Base-by-base conservation (phyloP, 2,329 filamentous ascomycete species). In the Graphilbum fragrans region DNA sequence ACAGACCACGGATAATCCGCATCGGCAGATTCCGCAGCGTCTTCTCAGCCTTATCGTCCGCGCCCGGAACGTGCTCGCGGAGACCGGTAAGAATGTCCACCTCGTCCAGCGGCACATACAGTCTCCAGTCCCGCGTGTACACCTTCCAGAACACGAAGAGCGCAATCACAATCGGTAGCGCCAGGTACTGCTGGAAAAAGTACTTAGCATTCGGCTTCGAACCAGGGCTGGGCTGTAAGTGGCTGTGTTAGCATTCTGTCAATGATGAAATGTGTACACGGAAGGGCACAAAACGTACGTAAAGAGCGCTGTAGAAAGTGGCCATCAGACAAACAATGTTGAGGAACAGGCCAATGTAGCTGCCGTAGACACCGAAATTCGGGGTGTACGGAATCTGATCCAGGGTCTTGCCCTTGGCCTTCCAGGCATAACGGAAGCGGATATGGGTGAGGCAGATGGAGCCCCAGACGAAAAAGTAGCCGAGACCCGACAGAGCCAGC, bases 401-500 rank as follows among this genome's bases (percentile, higher is more conserved):
- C 18, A 66, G 54, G 32, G 56, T 58, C 49, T 72, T 72, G 40
- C 77, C 77, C 51, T 79, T 72, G 16, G 64, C 57, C 46, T 67
- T 64, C 77, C 77, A 81, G 14, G 66, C 75, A 35, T 67, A 57
- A 44, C 77, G 72, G 70, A 82, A 81, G 32, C 32, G 32, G 32
- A 34, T 34, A 17, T 34, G 32, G 17, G 32, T 34, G n/a, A 18
- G 5, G 32, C 32, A 34, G 32, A 34, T 34, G 32, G 32, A 80
- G 29, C 74, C 77, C 82, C 82, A 88, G 21, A 82, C 81, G 60
- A 87, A 84, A 57, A 88, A 75, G 46, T 75, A 80, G 3, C 77
- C 75, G 10, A 87, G 72, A 39, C 81, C 82, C 0, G 80, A 84
- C 18, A 88, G 70, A 1, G 82, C 72, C 31, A 86, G 66, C 41